Base-by-base conservation (phyloP, 768 basidiomycete species). In the Baorangia bicolor region DNA sequence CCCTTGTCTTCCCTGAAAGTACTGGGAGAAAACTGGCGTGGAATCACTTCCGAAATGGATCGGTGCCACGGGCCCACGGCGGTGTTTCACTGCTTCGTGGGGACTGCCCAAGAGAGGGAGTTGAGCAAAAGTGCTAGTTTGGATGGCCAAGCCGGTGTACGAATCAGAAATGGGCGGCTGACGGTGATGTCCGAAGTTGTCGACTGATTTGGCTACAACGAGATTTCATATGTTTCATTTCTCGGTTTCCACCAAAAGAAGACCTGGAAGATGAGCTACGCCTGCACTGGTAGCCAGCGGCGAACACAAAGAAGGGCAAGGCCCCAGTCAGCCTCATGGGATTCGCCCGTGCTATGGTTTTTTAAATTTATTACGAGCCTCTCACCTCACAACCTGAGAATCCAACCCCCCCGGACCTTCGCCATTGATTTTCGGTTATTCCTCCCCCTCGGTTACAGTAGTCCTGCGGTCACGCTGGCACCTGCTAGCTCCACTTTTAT, bases 281-380 rank as follows among this genome's bases (percentile, higher is more conserved):
- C 2, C 35, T 42, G n/a, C 27, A 13, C 39, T n/a, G 34, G 11
- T 23, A 16, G 3, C 25, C 20, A 23, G 27, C 48, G 48, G 57
- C 59, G 51, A 53, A 49, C 45, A 52, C 31, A 20, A 59, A 40
- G 34, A 34, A 40, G 37, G 42, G 23, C 40, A 0, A 41, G 13
- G 2, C 28, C n/a, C 46, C 45, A 8, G 51, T 53, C 62, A 63
- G 55, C 63, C 64, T 65, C 64, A 64, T 57, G 57, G 50, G 55
- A 59, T 62, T 55, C 64, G 49, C 55, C 51, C 27, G 25, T 8
- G 10, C 21, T n/a, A 13, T n/a, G n/a, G n/a, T 13, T 1, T 12
- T 30, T 2, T 54, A 43, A 28, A 53, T 46, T 33, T 49, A 41
- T 49, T 59, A 28, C 20, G 37, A 12, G 30, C 30, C 23, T 27